phyloP scores from a whole-genome alignment of 306 rosid genomes.

The Casuarina equisetifolia region DNA sequence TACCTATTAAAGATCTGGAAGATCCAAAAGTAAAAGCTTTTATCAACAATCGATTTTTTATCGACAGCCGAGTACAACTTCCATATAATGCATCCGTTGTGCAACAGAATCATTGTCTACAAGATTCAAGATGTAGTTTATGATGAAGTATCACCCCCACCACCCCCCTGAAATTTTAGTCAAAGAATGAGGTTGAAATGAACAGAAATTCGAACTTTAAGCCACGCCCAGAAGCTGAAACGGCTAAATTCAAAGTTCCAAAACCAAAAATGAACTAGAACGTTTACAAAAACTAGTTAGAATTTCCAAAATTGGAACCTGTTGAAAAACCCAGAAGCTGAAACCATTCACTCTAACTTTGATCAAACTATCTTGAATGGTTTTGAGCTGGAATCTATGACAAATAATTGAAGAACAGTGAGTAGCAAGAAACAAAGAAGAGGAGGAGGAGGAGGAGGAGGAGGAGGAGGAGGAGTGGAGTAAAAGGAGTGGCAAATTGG shows the following conservation, averaged over 20 bases:
- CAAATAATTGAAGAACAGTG: constrained; percentile 8
- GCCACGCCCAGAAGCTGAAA: constrained; percentile 31
- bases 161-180: constrained; percentile 25
- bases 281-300: background rate
- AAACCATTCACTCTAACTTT: constrained; percentile 18
- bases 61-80: constrained; percentile 50
- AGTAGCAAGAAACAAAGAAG: constrained; percentile 21
- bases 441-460: background rate
- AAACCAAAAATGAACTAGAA: constrained; percentile 14
- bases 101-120: constrained; percentile 69
- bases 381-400: background rate
- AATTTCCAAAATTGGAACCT: constrained; percentile 43
- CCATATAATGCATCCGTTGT: constrained; percentile 46
- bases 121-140: constrained; percentile 26
- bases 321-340: constrained; percentile 27
- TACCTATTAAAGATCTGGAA: constrained; percentile 66
- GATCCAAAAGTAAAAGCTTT: constrained; percentile 82
- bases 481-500: constrained; percentile 24
- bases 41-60: constrained; percentile 48
- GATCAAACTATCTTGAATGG: background rate
- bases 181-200: constrained; percentile 20
- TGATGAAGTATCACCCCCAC: constrained; percentile 37
- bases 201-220: constrained; percentile 2
- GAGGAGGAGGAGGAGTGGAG: constrained; percentile 29
- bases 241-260: constrained; percentile 6